Base-by-base conservation (phyloP, 192 early-diverging fungal species). In the Backusella morwellensis region DNA sequence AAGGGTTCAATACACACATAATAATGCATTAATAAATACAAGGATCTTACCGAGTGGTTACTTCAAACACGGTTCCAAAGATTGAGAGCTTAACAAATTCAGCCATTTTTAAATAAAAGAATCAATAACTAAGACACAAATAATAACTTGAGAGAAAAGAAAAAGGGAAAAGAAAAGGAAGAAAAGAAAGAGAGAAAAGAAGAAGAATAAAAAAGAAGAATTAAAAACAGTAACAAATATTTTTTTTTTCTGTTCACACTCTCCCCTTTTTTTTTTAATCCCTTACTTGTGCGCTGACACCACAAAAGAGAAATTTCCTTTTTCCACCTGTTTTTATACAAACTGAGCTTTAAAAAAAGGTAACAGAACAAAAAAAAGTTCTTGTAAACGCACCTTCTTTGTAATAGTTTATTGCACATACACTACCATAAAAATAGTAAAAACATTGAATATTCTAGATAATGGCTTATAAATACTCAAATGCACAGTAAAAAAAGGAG, bases 41-140 rank as follows among this genome's bases (percentile, higher is more conserved):
- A 32, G 36, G 6, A 34, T 35, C 67, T 76, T 82, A 86, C 81
- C 91, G 82, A 44, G 91, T 92, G 41, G 92, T 95, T 54, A 95
- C 91, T 84, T 93, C 93, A 68, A 94, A 94, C 40, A 92, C 89
- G 52, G 93, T 95, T 79, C 93, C 93, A 80, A 94, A 95, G 59
- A 95, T 92, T 36, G 91, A 90, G 35, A 92, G 86, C 69, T 91
- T 90, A 56, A 91, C 86, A 86, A 92, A 91, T 80, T 92, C 89
- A 32, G 88, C 89, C 90, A 92, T 70, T 70, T 69, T 36, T 40
- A n/a, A 36, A 35, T 68, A 35, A 36, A 17, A n/a, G 4, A 70
- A 41, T 26, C 7, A 21, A 35, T 69, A 69, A 26, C n/a, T 8
- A 32, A 35, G 23, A 40, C 4, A 26, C 32, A 67, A 67, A 29